Conservation (phyloP, 2,329 filamentous ascomycete species). For the Fusarium stilboides region DNA sequence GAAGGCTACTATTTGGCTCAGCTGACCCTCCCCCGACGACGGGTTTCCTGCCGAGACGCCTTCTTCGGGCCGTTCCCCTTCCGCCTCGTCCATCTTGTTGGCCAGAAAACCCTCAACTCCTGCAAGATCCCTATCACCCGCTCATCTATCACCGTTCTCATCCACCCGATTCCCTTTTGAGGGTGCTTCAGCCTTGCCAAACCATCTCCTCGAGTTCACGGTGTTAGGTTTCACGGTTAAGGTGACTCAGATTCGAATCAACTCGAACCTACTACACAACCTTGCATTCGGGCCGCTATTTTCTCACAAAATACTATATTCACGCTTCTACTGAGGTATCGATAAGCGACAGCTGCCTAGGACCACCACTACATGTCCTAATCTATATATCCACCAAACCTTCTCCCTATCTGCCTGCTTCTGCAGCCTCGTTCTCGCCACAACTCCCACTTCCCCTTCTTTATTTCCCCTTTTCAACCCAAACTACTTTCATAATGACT, state of each 20-base stretch:
- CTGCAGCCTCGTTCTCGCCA: conserved; percentile 31
- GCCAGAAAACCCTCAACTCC: conserved; percentile 24
- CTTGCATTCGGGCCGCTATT: conserved; percentile 20
- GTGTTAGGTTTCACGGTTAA: conserved; percentile 18
- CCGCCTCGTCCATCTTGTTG: conserved; percentile 36
- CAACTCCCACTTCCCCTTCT: conserved; percentile 10
- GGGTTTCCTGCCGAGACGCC: conserved; percentile 31
- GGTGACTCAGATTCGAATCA: conserved; percentile 30
- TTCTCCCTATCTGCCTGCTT: conserved; percentile 35
- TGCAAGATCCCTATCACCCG: conserved; percentile 22
- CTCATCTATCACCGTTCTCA: conserved; percentile 10
- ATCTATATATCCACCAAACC: conserved; percentile 34
- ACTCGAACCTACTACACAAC: conserved; percentile 15
- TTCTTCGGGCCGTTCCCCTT: conserved; percentile 18
- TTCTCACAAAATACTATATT: conserved; percentile 6
- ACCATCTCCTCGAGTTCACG: conserved; percentile 23
- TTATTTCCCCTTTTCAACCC: conserved; percentile 1
- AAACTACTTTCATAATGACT: conserved; percentile 60
- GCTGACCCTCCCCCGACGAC: conserved; percentile 36
- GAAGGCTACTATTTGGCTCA: conserved; percentile 22
- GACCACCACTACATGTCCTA: conserved; percentile 32
- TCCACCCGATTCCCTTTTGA: conserved; percentile 19
- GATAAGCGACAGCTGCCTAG: conserved; percentile 42
- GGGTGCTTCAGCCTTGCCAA: conserved; percentile 24
- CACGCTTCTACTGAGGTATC: conserved; percentile 40